A percentile compares a stretch with the other conserved stretches of the same genome.
Conservation (phyloP, 2,329 filamentous ascomycete genomes). For the Tolypocladium tundrense region DNA sequence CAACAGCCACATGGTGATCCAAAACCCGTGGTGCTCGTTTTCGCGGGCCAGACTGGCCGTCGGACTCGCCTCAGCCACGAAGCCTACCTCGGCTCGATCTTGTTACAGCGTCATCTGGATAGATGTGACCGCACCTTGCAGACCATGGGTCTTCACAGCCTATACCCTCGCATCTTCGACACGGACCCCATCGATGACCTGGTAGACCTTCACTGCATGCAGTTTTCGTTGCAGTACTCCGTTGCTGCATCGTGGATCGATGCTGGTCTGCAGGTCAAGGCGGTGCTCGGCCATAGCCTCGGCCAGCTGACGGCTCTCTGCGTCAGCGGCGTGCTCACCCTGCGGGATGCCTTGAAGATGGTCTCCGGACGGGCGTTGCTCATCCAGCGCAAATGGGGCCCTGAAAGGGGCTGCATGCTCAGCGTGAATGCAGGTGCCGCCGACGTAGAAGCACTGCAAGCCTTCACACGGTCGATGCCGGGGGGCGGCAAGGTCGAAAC, state of each 20-base stretch:
- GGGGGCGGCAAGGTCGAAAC: slow-evolving; percentile 8
- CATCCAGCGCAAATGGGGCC: slow-evolving; percentile 20
- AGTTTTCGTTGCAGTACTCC: slow-evolving; percentile 7
- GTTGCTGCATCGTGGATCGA: slow-evolving; percentile 7
- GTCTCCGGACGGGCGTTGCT: slow-evolving; percentile 19
- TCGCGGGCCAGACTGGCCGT: slow-evolving; percentile 1
- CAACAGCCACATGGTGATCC: neutral
- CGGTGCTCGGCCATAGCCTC: slow-evolving; percentile 25
- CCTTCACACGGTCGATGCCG: neutral
- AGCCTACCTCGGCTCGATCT: neutral
- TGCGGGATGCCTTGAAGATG: slow-evolving; percentile 20
- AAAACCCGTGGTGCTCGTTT: slow-evolving; percentile 1
- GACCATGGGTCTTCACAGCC: slow-evolving; percentile 15
- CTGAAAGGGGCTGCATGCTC: slow-evolving; percentile 24
- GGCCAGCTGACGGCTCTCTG: slow-evolving; percentile 26
- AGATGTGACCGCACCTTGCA: slow-evolving; percentile 18
- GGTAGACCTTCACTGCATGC: slow-evolving; percentile 22
- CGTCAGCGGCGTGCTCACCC: slow-evolving; percentile 18
- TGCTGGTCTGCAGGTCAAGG: slow-evolving; percentile 3
- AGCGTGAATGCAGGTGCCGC: slow-evolving; percentile 5
- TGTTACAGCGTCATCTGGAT: slow-evolving; percentile 18
- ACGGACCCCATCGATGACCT: slow-evolving; percentile 14
- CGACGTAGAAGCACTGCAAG: neutral
- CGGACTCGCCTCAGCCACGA: neutral
- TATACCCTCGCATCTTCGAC: slow-evolving; percentile 20